Conservation (phyloP, 2,329 filamentous ascomycete genomes). For the Epichloe amarillans region DNA sequence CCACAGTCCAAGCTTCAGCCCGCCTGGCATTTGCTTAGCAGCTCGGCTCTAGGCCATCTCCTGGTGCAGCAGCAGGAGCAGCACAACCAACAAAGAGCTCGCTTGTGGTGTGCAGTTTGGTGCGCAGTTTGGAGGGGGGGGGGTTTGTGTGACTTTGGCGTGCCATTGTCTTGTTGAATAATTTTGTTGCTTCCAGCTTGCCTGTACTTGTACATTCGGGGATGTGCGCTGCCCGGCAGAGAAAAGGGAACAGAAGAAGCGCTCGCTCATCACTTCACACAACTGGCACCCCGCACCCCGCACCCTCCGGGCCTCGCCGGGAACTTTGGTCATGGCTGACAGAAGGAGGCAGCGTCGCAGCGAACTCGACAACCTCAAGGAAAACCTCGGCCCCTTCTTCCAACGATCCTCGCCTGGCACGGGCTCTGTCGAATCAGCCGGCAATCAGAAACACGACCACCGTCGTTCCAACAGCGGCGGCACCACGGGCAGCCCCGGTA, state of each 20-base stretch:
- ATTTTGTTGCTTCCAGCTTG: not conserved
- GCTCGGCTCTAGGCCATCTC: not conserved
- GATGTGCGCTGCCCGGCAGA: no score
- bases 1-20: not conserved
- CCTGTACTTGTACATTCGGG: no score
- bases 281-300: not conserved
- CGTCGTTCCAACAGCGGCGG: slow-evolving; percentile 5
- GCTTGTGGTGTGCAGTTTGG: no score
- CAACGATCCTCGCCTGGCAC: slow-evolving; percentile 13
- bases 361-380: slow-evolving; percentile 21
- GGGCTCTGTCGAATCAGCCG: slow-evolving; percentile 1
- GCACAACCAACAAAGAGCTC: no score
- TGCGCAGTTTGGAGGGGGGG: no score
- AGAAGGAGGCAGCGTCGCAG: slow-evolving; percentile 18
- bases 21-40: not conserved
- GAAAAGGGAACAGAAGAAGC: not conserved
- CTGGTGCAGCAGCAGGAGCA: no score
- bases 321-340: slow-evolving; percentile 19
- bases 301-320: not conserved
- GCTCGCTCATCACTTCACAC: not conserved
- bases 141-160: not conserved
- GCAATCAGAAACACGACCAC: slow-evolving; percentile 7
- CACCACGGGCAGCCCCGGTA: not conserved
- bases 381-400: slow-evolving; percentile 22
- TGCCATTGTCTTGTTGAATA: not conserved